A percentile compares a stretch with the other conserved stretches of the same genome.
Evolutionary conservation across 75 land plant species (phyloP).

Genomic region (Selaginella moellendorffii): DNA sequence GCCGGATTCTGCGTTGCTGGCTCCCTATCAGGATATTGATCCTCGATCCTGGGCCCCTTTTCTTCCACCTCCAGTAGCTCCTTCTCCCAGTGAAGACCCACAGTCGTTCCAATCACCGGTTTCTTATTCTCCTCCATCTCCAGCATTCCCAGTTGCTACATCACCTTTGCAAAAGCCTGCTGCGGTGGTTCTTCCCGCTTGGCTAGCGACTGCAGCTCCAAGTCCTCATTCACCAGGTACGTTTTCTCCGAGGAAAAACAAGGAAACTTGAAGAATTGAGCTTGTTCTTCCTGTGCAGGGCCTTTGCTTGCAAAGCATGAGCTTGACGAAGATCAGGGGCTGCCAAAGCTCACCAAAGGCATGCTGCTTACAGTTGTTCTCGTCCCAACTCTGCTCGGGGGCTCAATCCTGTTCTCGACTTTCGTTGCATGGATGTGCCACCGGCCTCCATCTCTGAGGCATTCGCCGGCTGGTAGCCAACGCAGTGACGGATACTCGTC

Average conservation of each 20-base stretch:
- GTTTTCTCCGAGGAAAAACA: too few species aligned
- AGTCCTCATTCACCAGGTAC: background rate
- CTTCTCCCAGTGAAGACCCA: background rate
- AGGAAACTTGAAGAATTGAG: too few species aligned
- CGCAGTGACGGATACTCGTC: background rate
- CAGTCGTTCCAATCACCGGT: background rate
- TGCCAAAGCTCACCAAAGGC: background rate
- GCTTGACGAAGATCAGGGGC: background rate
- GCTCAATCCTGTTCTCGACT: constrained; percentile 1
- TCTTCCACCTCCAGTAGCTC: constrained; percentile 1
- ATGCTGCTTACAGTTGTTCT: background rate
- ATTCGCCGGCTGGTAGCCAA: background rate
- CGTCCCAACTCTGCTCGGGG: constrained; percentile 6
- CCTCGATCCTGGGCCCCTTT: background rate
- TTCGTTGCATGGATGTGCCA: constrained; percentile 6
- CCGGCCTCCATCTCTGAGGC: constrained; percentile 3
- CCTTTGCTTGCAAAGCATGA: background rate
- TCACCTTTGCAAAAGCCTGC: background rate
- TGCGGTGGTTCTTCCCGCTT: background rate
- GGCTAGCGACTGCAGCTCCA: background rate
- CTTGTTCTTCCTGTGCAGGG: background rate
- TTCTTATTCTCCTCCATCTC: background rate
- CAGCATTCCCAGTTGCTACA: constrained; percentile 1
- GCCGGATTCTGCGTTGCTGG: background rate
- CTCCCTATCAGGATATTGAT: background rate